Conservation (phyloP, 306 rosid genomes). For the Prunus mongolica region DNA sequence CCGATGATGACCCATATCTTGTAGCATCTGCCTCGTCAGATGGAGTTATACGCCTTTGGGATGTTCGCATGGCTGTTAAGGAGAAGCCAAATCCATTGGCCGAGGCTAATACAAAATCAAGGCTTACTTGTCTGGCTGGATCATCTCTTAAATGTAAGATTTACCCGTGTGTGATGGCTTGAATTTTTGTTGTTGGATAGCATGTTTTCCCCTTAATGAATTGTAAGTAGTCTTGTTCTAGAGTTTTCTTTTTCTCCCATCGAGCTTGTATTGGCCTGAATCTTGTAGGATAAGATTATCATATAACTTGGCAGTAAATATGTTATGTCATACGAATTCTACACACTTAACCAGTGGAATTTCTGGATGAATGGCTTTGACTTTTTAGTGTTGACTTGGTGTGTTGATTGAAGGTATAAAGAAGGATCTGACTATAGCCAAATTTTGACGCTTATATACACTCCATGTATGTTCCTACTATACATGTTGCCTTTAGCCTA, state of each 20-base stretch:
- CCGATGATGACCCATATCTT: constrained; percentile 60
- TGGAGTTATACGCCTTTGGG: constrained; percentile 86
- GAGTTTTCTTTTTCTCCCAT: neutral
- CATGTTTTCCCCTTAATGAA: neutral
- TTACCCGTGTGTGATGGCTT: neutral
- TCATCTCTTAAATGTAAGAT: constrained; percentile 67
- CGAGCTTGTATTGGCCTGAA: neutral
- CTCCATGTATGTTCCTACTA: neutral
- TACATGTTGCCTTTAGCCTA: neutral
- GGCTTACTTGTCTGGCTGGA: constrained; percentile 92
- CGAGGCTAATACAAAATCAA: constrained; percentile 71
- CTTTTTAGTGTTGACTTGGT: neutral
- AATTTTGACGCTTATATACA: neutral
- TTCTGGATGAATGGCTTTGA: neutral
- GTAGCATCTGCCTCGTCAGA: constrained; percentile 88
- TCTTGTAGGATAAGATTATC: neutral
- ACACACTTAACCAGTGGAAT: neutral
- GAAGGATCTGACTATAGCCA: neutral
- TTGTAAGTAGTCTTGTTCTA: neutral
- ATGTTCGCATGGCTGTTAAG: constrained; percentile 70
- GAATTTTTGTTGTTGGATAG: neutral
- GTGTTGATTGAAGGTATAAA: neutral
- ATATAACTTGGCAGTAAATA: neutral
- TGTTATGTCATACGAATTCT: neutral
- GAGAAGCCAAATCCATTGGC: constrained; percentile 72